A percentile compares a stretch with the other conserved stretches of the same genome.
Evolutionary conservation across 2,329 filamentous ascomycete species (phyloP).

Genomic region (Didymella lethalis): DNA sequence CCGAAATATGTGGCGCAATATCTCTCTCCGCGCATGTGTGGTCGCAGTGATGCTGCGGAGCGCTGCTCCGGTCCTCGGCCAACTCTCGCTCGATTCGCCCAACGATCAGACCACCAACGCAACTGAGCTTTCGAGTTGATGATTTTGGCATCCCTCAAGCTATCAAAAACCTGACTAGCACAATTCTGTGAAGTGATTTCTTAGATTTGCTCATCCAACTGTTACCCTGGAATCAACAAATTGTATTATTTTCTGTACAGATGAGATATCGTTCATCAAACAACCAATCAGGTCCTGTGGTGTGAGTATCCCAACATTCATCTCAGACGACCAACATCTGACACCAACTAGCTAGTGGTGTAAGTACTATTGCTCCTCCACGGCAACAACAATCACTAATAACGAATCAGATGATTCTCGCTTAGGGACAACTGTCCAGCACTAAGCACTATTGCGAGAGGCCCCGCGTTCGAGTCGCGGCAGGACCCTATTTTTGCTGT

Average conservation of each 20-base stretch:
- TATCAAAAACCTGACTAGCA: neutral
- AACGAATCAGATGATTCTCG: slow-evolving; percentile 59
- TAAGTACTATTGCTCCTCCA: no score
- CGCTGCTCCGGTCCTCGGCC: neutral
- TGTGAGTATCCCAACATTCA: neutral
- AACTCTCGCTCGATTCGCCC: neutral
- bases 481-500: slow-evolving; percentile 27
- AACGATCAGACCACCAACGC: neutral
- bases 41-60: neutral
- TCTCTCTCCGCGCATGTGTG: neutral
- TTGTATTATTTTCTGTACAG: no score
- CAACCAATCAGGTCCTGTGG: slow-evolving; percentile 19
- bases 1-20: neutral
- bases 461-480: slow-evolving; percentile 42
- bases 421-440: slow-evolving; percentile 60
- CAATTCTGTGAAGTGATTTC: no score
- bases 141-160: neutral
- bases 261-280: neutral
- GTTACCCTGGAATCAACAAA: neutral
- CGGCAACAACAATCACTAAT: neutral
- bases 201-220: no score
- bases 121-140: neutral
- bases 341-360: no score
- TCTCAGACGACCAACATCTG: no score
- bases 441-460: slow-evolving; percentile 37